Percentiles rank a stretch among this genome's conserved stretches.
Evolutionary conservation across 192 early-diverging fungal species (phyloP).

Genomic region (Paraglomus brasilianum): DNA sequence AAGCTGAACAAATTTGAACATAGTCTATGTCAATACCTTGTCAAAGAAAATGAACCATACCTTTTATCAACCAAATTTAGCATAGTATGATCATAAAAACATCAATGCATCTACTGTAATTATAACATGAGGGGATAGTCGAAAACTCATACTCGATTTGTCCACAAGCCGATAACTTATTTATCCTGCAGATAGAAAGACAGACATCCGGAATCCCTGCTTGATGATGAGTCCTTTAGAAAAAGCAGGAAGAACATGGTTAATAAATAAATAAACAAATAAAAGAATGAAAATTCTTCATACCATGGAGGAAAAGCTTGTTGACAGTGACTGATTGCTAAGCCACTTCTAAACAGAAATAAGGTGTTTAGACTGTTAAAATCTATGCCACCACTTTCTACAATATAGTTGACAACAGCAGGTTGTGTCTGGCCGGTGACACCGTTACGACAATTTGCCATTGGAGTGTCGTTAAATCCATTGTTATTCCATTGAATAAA

Average conservation of each 20-base stretch:
- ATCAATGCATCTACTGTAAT: too few species aligned
- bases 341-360: slow-evolving; percentile 11
- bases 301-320: slow-evolving; percentile 14
- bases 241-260: slow-evolving; percentile 17
- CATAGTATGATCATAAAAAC: too few species aligned
- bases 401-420: slow-evolving; percentile 2
- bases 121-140: slow-evolving; percentile 19
- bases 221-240: slow-evolving; percentile 6
- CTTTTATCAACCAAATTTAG: too few species aligned
- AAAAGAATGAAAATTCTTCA: slow-evolving; percentile 13
- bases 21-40: too few species aligned
- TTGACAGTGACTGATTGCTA: slow-evolving; percentile 3
- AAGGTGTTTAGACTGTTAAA: neutral
- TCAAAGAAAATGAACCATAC: too few species aligned
- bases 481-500: slow-evolving; percentile 14
- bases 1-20: too few species aligned
- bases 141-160: slow-evolving; percentile 5
- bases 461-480: slow-evolving; percentile 10
- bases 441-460: slow-evolving; percentile 2
- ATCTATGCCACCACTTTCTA: slow-evolving; percentile 2
- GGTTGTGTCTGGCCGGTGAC: neutral
- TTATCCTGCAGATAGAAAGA: slow-evolving; percentile 13
- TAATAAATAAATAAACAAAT: slow-evolving; percentile 6
- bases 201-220: slow-evolving; percentile 3
- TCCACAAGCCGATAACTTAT: slow-evolving; percentile 8